These are phyloP conservation scores for Vicia villosa DNA, from an alignment of 306 rosid genomes.

Conservation along the genomic window DNA sequence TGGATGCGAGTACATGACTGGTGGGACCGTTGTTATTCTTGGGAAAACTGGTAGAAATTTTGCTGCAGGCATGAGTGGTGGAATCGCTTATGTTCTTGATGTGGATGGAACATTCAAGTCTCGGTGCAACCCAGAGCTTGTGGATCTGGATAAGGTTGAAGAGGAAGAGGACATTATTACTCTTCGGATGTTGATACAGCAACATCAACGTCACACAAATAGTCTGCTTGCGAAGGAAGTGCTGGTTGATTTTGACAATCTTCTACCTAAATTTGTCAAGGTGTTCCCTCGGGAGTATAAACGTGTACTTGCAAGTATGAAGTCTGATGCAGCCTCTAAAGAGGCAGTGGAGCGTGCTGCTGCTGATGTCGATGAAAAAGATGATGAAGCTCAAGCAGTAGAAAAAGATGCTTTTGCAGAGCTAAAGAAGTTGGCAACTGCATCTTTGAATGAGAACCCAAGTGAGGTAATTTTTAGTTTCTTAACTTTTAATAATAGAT, in stretches of 20 bases:
- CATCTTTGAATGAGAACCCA: conserved; percentile 66
- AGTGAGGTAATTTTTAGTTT: conserved; percentile 49
- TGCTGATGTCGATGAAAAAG: conserved; percentile 48
- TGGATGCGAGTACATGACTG: conserved; percentile 99
- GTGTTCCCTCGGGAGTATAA: conserved; percentile 93
- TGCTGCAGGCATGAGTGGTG: conserved; percentile 99
- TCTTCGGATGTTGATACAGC: conserved; percentile 89
- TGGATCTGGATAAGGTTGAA: conserved; percentile 86
- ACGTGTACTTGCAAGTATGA: conserved; percentile 70
- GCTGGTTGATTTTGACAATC: conserved; percentile 67
- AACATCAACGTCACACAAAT: conserved; percentile 93
- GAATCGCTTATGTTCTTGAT: conserved; percentile 88
- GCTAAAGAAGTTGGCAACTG: conserved; percentile 82
- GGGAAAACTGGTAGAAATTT: conserved; percentile 96
- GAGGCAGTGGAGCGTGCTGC: conserved; percentile 44
- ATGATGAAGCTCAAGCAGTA: conserved; percentile 55
- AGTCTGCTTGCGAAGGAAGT: conserved; percentile 83
- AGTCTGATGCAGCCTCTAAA: conserved; percentile 56
- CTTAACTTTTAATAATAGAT: neutral
- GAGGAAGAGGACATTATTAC: conserved; percentile 78
- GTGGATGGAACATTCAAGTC: conserved; percentile 66
- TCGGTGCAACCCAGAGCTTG: conserved; percentile 89
- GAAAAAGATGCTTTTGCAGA: conserved; percentile 92
- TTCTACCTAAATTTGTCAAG: conserved; percentile 84
- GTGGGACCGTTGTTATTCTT: conserved; percentile 92